A percentile compares a stretch with the other conserved stretches of the same genome.
Conservation (phyloP, 129 eudicot genomes). For the Flaveria brownii region DNA sequence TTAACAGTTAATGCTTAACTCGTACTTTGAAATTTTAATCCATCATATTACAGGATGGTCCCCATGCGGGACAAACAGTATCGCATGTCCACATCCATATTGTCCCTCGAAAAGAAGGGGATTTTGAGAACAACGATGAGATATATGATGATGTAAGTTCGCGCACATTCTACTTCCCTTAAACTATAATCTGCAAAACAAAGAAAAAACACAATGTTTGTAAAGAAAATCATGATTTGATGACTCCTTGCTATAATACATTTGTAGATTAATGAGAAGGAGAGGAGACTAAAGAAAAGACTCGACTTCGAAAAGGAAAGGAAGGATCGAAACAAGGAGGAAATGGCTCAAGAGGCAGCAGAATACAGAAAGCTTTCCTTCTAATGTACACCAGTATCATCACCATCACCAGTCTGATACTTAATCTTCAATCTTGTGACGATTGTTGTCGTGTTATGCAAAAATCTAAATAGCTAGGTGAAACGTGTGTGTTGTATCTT, state of each 20-base stretch:
- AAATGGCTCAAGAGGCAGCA: constrained; percentile 86
- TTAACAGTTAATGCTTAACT: too few relatives aligned
- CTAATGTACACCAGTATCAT: constrained; percentile 3
- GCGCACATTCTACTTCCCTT: background rate
- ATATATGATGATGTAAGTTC: constrained; percentile 90
- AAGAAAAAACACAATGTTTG: background rate
- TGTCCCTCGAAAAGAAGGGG: constrained; percentile 77
- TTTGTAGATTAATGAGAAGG: constrained; percentile 79
- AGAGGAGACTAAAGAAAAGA: constrained; percentile 76
- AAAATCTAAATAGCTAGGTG: too few relatives aligned
- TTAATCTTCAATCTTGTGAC: background rate
- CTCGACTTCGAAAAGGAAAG: constrained; percentile 91
- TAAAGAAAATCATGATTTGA: background rate
- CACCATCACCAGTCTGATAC: background rate
- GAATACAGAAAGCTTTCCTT: constrained; percentile 63
- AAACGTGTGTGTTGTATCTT: too few relatives aligned
- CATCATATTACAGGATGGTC: constrained; percentile 73
- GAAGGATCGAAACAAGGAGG: constrained; percentile 83
- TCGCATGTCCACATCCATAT: constrained; percentile 96
- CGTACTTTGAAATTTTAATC: background rate
- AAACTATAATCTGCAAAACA: background rate
- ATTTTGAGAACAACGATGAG: constrained; percentile 90
- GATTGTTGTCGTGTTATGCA: too few relatives aligned
- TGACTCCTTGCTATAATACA: background rate
- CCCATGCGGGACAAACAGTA: constrained; percentile 91